These are phyloP conservation scores for Neocucurbitaria cava DNA, from an alignment of 2,329 filamentous ascomycete genomes.

Conservation along the genomic window DNA sequence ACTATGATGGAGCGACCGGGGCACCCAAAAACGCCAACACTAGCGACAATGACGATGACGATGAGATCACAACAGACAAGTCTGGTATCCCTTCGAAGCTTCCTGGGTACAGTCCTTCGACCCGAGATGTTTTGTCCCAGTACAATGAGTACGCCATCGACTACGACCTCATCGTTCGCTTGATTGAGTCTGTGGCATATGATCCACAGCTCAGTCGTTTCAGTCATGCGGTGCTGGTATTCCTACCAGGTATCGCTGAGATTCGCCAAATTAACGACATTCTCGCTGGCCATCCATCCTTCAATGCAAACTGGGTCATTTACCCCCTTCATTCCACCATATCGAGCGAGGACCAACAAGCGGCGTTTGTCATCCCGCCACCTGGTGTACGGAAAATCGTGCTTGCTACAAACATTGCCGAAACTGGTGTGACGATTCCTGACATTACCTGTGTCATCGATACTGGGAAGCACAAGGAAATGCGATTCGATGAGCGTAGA, in stretches of 20 bases:
- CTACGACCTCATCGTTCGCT: conserved; percentile 80
- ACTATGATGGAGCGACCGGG: conserved; percentile 60
- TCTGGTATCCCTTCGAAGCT: conserved; percentile 70
- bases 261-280: conserved; percentile 89
- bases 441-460: conserved; percentile 98
- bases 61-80: conserved; percentile 56
- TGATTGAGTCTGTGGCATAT: conserved; percentile 78
- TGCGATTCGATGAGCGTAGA: conserved; percentile 92
- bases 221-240: conserved; percentile 92
- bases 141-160: conserved; percentile 93
- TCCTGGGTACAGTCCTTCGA: conserved; percentile 76
- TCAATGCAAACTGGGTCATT: conserved; percentile 79
- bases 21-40: conserved; percentile 60
- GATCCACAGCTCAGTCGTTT: conserved; percentile 71
- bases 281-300: conserved; percentile 76
- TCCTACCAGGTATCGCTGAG: conserved; percentile 92
- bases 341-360: conserved; percentile 94
- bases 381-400: conserved; percentile 88
- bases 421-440: conserved; percentile 97
- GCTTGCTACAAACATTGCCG: conserved; percentile 95
- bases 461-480: conserved; percentile 95
- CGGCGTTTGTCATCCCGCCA: conserved; percentile 86
- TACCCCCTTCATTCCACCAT: conserved; percentile 94
- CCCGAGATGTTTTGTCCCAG: conserved; percentile 74
- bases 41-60: conserved; percentile 57